phyloP scores from a whole-genome alignment of 768 basidiomycete genomes.

The Russula olivacea region DNA sequence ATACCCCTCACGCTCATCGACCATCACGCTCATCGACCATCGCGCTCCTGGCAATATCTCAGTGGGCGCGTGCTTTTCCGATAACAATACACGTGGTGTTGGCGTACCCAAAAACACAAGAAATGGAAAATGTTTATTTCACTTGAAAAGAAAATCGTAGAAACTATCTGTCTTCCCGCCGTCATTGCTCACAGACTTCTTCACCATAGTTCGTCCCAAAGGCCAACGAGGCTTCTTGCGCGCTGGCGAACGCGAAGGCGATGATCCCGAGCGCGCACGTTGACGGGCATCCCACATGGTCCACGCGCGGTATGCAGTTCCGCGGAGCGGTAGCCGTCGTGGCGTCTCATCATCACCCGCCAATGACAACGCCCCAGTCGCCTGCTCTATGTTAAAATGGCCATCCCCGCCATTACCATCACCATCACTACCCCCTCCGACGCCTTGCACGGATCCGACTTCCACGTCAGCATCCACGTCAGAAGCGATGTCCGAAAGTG shows the following conservation, averaged over 20 bases:
- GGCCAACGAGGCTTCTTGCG: constrained; percentile 30
- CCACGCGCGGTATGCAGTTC: constrained; percentile 31
- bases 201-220: constrained; percentile 20
- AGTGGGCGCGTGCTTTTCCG: not conserved
- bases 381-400: constrained; percentile 15
- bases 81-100: not conserved
- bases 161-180: constrained; percentile 10
- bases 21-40: no score
- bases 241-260: constrained; percentile 51
- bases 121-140: not conserved
- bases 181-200: not conserved
- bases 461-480: constrained; percentile 32
- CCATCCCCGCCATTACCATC: not conserved
- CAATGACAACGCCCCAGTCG: constrained; percentile 32
- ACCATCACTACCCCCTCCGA: not conserved
- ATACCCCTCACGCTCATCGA: no score
- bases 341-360: constrained; percentile 29
- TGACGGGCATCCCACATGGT: constrained; percentile 23
- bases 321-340: constrained; percentile 23
- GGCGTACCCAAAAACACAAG: not conserved
- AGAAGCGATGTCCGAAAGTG: constrained; percentile 30
- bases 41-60: no score
- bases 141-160: constrained; percentile 23
- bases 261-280: constrained; percentile 40
- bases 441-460: constrained; percentile 4